These are phyloP conservation scores for Populus tomentosa DNA, from an alignment of 441 rosid species.

Conservation along the genomic window DNA sequence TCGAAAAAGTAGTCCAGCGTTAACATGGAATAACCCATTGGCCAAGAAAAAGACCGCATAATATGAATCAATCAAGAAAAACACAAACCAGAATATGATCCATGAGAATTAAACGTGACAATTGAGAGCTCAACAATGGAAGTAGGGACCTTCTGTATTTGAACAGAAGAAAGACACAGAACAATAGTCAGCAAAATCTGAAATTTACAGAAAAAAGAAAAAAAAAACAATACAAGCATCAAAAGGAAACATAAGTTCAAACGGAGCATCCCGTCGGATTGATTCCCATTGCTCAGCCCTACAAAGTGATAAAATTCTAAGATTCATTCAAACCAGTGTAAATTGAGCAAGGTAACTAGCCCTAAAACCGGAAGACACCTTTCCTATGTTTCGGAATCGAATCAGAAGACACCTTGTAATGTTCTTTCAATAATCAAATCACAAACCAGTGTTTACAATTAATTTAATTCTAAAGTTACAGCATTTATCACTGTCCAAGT, in stretches of 20 bases:
- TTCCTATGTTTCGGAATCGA: background rate
- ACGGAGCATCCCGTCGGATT: background rate
- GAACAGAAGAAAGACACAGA: conserved; percentile 3
- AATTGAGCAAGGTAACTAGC: background rate
- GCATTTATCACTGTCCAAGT: background rate
- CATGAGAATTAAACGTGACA: conserved; percentile 74
- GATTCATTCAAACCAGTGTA: background rate
- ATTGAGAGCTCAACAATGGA: conserved; percentile 64
- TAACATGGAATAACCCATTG: conserved; percentile 8
- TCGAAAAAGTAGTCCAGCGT: conserved; percentile 5
- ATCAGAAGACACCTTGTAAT: background rate
- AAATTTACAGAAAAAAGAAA: background rate
- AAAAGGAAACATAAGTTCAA: background rate
- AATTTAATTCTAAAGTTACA: background rate
- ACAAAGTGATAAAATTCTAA: background rate
- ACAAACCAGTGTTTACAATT: background rate
- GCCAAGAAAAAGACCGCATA: background rate
- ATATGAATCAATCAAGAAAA: conserved; percentile 17
- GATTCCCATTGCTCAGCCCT: background rate
- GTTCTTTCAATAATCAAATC: background rate
- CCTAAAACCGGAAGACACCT: background rate
- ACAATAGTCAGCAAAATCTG: background rate
- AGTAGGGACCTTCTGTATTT: conserved; percentile 53
- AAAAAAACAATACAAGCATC: background rate
- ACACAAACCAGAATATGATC: conserved; percentile 69